Conservation (phyloP, 2,329 filamentous ascomycete genomes). For the Didymellaceae sp. region DNA sequence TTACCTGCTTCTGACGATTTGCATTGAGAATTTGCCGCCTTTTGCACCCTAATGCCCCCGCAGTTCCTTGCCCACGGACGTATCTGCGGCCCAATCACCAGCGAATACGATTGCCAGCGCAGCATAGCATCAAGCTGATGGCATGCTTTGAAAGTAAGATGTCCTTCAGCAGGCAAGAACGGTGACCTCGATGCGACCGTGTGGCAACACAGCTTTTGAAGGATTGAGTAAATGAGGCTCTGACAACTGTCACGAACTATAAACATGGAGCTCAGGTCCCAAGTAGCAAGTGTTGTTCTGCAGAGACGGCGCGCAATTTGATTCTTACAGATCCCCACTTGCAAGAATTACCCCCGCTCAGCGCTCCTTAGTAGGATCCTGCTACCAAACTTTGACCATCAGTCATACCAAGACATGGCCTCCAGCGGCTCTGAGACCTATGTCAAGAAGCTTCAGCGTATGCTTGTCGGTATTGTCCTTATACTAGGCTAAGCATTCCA, state of each 20-base stretch:
- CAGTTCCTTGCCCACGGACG: slow-evolving; percentile 31
- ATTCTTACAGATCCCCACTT: slow-evolving; percentile 33
- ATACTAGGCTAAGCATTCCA: slow-evolving; percentile 24
- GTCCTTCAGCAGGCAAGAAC: slow-evolving; percentile 32
- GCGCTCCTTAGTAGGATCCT: slow-evolving; percentile 22
- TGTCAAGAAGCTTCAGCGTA: slow-evolving; percentile 44
- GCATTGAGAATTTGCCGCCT: slow-evolving; percentile 33
- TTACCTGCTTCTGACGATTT: slow-evolving; percentile 33
- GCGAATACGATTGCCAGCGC: slow-evolving; percentile 35
- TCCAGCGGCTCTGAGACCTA: slow-evolving; percentile 36
- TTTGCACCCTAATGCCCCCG: slow-evolving; percentile 32
- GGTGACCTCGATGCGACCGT: slow-evolving; percentile 28
- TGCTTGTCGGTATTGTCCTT: slow-evolving; percentile 15
- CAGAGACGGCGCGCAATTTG: slow-evolving; percentile 31
- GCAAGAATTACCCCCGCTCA: slow-evolving; percentile 29
- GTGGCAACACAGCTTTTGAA: slow-evolving; percentile 32
- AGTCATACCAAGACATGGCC: slow-evolving; percentile 35
- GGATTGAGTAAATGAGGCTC: slow-evolving; percentile 36
- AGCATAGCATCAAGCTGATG: slow-evolving; percentile 37
- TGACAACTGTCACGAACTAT: slow-evolving; percentile 35
- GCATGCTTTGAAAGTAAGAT: slow-evolving; percentile 26
- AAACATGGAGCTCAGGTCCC: slow-evolving; percentile 37
- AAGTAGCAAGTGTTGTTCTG: slow-evolving; percentile 29
- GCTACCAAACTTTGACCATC: slow-evolving; percentile 18
- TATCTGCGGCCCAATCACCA: slow-evolving; percentile 39